These are phyloP conservation scores for Casuarina cunninghamiana DNA, from an alignment of 306 rosid species.

Conservation along the genomic window DNA sequence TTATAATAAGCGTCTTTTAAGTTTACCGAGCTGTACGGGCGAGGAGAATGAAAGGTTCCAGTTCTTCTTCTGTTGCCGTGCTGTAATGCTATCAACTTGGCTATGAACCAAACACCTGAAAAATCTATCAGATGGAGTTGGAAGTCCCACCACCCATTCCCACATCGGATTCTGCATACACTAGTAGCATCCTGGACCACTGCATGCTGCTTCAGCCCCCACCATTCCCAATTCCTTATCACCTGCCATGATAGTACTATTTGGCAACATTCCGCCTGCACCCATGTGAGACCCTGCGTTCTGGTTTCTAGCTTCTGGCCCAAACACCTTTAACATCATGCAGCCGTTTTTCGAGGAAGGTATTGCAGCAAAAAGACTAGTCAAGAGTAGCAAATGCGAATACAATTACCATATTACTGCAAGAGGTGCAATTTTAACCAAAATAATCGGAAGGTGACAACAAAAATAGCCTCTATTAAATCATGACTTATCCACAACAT, in stretches of 20 bases:
- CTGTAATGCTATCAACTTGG: no score
- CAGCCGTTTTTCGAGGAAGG: neutral
- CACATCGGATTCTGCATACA: neutral
- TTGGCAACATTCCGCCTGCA: neutral
- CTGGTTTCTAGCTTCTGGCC: neutral
- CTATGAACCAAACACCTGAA: no score
- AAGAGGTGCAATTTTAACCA: neutral
- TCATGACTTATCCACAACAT: conserved; percentile 14
- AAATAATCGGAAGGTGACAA: neutral
- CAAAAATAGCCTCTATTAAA: neutral
- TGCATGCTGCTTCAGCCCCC: neutral
- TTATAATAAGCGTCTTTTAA: no score
- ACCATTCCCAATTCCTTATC: neutral
- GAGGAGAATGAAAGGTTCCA: no score
- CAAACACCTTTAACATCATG: neutral
- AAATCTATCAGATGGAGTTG: no score
- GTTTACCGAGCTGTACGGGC: no score
- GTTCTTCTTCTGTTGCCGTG: no score
- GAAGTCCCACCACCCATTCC: no score
- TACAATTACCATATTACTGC: neutral
- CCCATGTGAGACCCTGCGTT: neutral
- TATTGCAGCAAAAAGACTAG: neutral
- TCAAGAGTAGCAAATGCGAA: neutral
- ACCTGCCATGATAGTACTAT: neutral
- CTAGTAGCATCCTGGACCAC: neutral